These are phyloP conservation scores for Aspergillus coremiiformis DNA, from an alignment of 495 filamentous ascomycete species.

Conservation along the genomic window DNA sequence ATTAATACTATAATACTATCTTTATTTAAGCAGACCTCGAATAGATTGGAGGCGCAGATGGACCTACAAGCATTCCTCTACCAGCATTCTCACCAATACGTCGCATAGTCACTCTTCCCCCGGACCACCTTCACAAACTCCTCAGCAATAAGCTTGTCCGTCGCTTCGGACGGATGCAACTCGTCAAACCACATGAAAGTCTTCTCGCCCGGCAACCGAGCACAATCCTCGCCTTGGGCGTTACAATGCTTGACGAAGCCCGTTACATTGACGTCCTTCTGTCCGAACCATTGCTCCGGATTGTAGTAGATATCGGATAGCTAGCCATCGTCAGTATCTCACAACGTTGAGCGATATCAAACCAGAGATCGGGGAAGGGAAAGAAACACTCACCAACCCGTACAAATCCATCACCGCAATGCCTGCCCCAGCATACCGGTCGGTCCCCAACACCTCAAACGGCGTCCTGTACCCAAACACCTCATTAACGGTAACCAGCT, in stretches of 20 bases:
- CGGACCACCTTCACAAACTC: slow-evolving; percentile 54
- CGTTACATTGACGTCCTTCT: slow-evolving; percentile 53
- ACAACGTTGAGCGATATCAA: neutral
- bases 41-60: too few species aligned
- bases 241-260: slow-evolving; percentile 50
- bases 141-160: slow-evolving; percentile 45
- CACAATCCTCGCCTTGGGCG: slow-evolving; percentile 24
- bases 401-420: slow-evolving; percentile 61
- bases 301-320: slow-evolving; percentile 55
- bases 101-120: slow-evolving; percentile 51
- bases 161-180: slow-evolving; percentile 59
- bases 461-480: slow-evolving; percentile 56
- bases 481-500: slow-evolving; percentile 52
- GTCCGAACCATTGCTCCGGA: slow-evolving; percentile 49
- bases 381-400: slow-evolving; percentile 35
- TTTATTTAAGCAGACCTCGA: too few species aligned
- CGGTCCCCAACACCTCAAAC: slow-evolving; percentile 42
- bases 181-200: slow-evolving; percentile 53
- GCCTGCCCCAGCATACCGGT: slow-evolving; percentile 51
- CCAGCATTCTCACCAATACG: slow-evolving; percentile 32
- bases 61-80: too few species aligned
- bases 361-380: neutral
- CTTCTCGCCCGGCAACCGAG: slow-evolving; percentile 23
- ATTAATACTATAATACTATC: too few species aligned
- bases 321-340: slow-evolving; percentile 14